Evolutionary conservation across 1,284 basidiomycete species (phyloP), one percentile per base, ranked within the genome.

Genomic region (Chalciporus sp.): DNA sequence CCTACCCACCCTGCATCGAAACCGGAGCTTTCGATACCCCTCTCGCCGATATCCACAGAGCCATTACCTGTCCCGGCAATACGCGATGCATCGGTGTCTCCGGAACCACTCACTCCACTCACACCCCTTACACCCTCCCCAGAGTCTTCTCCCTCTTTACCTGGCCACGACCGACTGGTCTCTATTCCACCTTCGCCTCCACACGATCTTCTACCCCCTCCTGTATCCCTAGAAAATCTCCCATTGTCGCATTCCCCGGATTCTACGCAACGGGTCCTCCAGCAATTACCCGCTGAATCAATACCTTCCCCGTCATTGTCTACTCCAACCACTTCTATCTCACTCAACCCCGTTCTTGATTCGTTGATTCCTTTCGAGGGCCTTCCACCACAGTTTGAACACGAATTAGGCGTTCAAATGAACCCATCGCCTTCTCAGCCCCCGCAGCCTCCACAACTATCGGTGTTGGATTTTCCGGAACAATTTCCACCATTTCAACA

Each of bases 401-500:
- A 58, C 37, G 54, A 50, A 11, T 10, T 68, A 33, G 44, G 60
- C 17, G 55, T 57, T 2, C 60, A 60, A 20, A 47, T 68, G 27
- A 54, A 50, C 23, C 19, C 60, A 7, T 29, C 52, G 19, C 11
- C 47, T 11, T 46, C 50, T 43, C 61, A 49, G 7, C 42, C 53
- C 9, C 47, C 42, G 11, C 19, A 49, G 5, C 47, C 53, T 7
- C 55, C 63, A 7, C 61, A 64, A 40, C 42, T 64, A 41, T 64
- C 55, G 31, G 49, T 45, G 33, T 45, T 68, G 52, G 66, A 63
- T 27, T 61, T 65, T 10, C 64, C 65, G 46, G 57, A 62, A 20
- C 65, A 65, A 17, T 61, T 61, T 41, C 63, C 61, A 29, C 54
- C 66, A 12, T 68, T 66, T 55, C 47, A 58, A 37, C 65, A 53